Percentiles rank a stretch among this genome's conserved stretches.
Evolutionary conservation across 148 eudicot genomes (phyloP).

Genomic region (Chenopodium formosanum): DNA sequence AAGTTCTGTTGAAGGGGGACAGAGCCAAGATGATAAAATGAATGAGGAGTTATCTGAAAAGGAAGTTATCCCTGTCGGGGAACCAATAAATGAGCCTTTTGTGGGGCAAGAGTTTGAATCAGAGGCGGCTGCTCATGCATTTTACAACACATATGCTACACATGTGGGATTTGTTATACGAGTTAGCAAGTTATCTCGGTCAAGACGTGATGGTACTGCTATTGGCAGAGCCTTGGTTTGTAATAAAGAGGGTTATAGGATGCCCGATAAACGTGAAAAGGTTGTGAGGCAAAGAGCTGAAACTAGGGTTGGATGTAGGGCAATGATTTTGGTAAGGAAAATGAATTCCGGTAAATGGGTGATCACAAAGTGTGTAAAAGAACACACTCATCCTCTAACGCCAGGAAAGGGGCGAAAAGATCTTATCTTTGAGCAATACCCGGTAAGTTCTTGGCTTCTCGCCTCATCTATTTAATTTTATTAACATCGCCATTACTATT

Average conservation of each 20-base stretch:
- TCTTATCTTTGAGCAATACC: conserved; percentile 71
- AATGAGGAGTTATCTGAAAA: conserved; percentile 52
- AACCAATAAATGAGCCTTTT: conserved; percentile 68
- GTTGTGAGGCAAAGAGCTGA: conserved; percentile 84
- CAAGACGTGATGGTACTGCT: conserved; percentile 92
- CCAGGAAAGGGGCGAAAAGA: conserved; percentile 93
- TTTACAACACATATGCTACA: conserved; percentile 78
- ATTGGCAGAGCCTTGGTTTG: conserved; percentile 94
- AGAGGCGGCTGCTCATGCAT: conserved; percentile 93
- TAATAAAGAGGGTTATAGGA: conserved; percentile 88
- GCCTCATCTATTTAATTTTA: background rate
- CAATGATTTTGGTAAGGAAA: conserved; percentile 91
- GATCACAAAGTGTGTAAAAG: conserved; percentile 82
- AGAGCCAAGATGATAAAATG: conserved; percentile 46
- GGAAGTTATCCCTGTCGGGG: conserved; percentile 39
- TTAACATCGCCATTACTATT: background rate
- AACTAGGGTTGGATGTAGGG: conserved; percentile 96
- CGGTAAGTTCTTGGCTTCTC: conserved; percentile 52
- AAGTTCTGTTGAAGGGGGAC: conserved; percentile 64
- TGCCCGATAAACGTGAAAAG: conserved; percentile 86
- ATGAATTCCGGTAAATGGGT: conserved; percentile 80
- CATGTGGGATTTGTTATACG: conserved; percentile 84
- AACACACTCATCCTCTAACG: conserved; percentile 79
- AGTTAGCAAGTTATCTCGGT: conserved; percentile 91
- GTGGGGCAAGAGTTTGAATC: conserved; percentile 90